phyloP scores from a whole-genome alignment of 257 asterid genomes.

The Nicotiana benthamiana region DNA sequence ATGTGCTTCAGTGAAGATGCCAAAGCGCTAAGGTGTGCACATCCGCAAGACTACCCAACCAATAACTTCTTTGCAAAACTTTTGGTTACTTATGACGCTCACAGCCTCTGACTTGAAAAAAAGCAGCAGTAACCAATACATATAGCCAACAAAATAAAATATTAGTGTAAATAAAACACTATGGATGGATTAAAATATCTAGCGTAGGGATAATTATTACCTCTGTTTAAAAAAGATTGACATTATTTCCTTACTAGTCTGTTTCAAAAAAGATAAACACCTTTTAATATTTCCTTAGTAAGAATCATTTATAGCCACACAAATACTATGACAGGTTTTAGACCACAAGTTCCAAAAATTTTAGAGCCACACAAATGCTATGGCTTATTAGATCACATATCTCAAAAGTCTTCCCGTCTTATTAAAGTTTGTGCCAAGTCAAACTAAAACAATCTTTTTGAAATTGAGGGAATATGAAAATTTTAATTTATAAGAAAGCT shows the following conservation, averaged over 20 bases:
- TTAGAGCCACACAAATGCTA: no score
- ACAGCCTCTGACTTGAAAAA: not conserved
- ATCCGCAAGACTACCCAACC: not conserved
- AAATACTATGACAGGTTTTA: no score
- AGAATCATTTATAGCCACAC: no score
- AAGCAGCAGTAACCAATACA: not conserved
- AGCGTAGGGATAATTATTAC: not conserved
- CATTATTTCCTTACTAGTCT: no score
- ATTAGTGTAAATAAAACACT: not conserved
- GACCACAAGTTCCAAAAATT: no score
- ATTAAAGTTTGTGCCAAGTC: no score
- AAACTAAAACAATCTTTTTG: no score
- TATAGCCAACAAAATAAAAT: not conserved
- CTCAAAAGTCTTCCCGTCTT: no score
- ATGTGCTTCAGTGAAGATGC: not conserved
- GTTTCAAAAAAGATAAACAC: no score
- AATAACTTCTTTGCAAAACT: not conserved
- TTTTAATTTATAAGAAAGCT: not conserved
- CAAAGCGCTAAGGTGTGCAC: not conserved
- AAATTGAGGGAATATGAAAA: not conserved
- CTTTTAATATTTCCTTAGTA: no score
- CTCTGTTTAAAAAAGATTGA: no score
- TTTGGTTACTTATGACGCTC: not conserved
- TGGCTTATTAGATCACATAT: no score
- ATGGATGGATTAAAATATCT: not conserved